Conservation (phyloP, 2,329 filamentous ascomycete species). For the Fusarium subglutinans region DNA sequence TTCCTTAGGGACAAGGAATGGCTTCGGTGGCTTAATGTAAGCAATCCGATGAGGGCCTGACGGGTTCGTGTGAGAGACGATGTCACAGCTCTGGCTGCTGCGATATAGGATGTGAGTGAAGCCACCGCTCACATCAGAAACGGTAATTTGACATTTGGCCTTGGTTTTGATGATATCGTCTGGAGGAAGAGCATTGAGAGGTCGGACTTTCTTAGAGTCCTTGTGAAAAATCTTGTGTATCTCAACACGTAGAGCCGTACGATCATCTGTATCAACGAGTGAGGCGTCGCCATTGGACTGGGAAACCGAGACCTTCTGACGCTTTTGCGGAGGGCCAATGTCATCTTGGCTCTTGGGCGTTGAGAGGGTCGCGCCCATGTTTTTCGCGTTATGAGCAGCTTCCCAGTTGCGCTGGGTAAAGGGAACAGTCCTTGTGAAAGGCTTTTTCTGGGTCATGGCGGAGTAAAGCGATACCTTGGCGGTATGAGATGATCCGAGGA, state of each 20-base stretch:
- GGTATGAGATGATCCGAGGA: slow-evolving; percentile 16
- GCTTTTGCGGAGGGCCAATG: slow-evolving; percentile 56
- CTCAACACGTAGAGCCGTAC: slow-evolving; percentile 60
- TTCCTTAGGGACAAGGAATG: slow-evolving; percentile 63
- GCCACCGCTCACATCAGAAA: slow-evolving; percentile 48
- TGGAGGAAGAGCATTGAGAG: slow-evolving; percentile 42
- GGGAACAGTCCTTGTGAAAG: slow-evolving; percentile 59
- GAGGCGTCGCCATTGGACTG: slow-evolving; percentile 46
- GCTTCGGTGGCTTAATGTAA: slow-evolving; percentile 57
- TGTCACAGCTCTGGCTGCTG: slow-evolving; percentile 63
- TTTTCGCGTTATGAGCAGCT: slow-evolving; percentile 56
- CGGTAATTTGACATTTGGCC: slow-evolving; percentile 51
- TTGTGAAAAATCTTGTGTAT: slow-evolving; percentile 63
- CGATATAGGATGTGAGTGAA: slow-evolving; percentile 59
- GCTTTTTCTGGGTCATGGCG: slow-evolving; percentile 60
- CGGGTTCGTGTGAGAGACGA: slow-evolving; percentile 60
- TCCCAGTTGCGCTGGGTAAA: slow-evolving; percentile 66
- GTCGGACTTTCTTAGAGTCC: slow-evolving; percentile 52
- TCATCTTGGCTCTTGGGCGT: slow-evolving; percentile 48
- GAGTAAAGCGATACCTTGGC: slow-evolving; percentile 48
- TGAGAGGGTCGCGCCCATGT: slow-evolving; percentile 51
- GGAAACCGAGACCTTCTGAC: slow-evolving; percentile 58
- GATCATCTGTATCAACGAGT: slow-evolving; percentile 45
- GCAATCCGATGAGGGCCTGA: slow-evolving; percentile 57
- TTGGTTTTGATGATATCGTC: slow-evolving; percentile 46